Conservation (phyloP, 2,329 filamentous ascomycete species). For the Botrytis tulipae region DNA sequence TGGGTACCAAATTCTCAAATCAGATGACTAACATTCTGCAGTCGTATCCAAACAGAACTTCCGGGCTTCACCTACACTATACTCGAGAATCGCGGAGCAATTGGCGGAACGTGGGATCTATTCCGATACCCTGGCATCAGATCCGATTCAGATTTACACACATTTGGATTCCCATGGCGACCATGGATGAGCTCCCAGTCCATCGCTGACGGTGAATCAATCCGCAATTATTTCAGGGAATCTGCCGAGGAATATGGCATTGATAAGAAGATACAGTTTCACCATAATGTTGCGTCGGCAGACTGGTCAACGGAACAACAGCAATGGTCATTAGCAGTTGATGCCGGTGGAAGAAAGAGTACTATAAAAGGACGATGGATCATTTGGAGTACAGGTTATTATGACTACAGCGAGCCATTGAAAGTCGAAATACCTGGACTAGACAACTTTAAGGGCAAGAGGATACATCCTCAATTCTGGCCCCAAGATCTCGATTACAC, state of each 20-base stretch:
- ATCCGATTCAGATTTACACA: conserved; percentile 60
- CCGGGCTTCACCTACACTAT: conserved; percentile 60
- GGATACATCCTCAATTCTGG: conserved; percentile 74
- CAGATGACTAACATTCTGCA: not conserved
- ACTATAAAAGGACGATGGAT: conserved; percentile 47
- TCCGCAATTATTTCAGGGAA: conserved; percentile 53
- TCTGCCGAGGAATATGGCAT: conserved; percentile 53
- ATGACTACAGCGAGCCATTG: conserved; percentile 58
- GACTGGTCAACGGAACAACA: conserved; percentile 56
- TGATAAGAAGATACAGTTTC: conserved; percentile 52
- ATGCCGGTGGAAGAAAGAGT: conserved; percentile 38
- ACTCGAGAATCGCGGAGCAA: conserved; percentile 61
- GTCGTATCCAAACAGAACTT: conserved; percentile 57
- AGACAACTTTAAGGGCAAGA: conserved; percentile 55
- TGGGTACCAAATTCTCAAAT: not conserved
- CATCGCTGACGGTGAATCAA: conserved; percentile 52
- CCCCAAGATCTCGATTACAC: conserved; percentile 63
- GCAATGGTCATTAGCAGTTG: conserved; percentile 51
- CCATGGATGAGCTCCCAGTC: conserved; percentile 58
- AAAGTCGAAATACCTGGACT: conserved; percentile 56
- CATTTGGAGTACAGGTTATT: conserved; percentile 63
- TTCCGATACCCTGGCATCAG: conserved; percentile 74
- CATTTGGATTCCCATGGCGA: conserved; percentile 66
- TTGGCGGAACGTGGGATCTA: conserved; percentile 78
- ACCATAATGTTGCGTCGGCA: conserved; percentile 48